These are phyloP conservation scores for Claviceps digitariae DNA, from an alignment of 2,329 filamentous ascomycete genomes.

Conservation along the genomic window DNA sequence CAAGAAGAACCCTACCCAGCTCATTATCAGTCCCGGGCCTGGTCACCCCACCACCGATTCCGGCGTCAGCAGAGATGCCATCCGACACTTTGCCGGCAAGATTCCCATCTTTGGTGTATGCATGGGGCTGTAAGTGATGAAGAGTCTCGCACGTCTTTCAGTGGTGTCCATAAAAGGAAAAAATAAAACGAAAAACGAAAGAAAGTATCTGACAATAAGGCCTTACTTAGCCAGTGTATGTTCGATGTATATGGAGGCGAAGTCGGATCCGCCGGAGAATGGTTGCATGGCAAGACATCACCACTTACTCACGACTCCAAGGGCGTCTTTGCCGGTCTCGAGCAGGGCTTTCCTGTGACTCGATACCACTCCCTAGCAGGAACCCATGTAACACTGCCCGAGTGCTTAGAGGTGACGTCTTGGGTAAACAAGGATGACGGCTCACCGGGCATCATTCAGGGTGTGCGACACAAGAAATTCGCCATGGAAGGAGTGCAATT, in stretches of 20 bases:
- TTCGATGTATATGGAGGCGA: constrained; percentile 85
- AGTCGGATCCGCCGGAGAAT: constrained; percentile 87
- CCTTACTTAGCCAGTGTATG: constrained; percentile 64
- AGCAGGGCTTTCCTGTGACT: constrained; percentile 74
- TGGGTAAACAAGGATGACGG: constrained; percentile 71
- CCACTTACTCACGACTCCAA: constrained; percentile 77
- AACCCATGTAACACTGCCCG: constrained; percentile 73
- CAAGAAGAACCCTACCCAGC: constrained; percentile 72
- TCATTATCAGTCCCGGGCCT: constrained; percentile 89
- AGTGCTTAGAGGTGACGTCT: constrained; percentile 77
- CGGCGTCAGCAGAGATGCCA: constrained; percentile 84
- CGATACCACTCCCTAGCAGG: constrained; percentile 94
- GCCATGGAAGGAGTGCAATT: constrained; percentile 95
- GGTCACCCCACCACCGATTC: constrained; percentile 87
- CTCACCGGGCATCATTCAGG: constrained; percentile 84
- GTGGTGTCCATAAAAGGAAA: neutral
- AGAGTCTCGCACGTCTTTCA: neutral
- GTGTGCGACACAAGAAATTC: constrained; percentile 82
- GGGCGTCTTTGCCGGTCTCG: constrained; percentile 77
- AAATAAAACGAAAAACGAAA: too few species aligned
- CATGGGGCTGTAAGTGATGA: constrained; percentile 70
- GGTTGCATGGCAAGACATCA: constrained; percentile 94
- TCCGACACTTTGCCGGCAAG: constrained; percentile 83
- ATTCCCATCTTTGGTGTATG: constrained; percentile 95
- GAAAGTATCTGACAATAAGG: neutral